Base-by-base conservation (phyloP, 2,329 filamentous ascomycete species). In the Colletotrichum phormii region DNA sequence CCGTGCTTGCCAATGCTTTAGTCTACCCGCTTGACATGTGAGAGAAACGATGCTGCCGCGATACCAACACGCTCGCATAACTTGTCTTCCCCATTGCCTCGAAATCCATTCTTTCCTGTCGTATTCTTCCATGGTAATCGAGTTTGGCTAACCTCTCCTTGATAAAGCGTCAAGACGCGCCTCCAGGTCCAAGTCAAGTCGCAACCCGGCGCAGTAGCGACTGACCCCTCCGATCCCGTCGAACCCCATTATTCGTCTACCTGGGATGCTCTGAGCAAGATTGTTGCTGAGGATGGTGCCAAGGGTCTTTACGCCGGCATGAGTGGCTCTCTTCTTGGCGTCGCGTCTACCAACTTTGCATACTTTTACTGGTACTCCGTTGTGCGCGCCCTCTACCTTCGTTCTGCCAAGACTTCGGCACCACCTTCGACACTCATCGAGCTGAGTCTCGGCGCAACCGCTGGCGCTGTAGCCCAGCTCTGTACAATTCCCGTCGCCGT, bases 291-390 rank as follows among this genome's bases (percentile, higher is more conserved):
- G 65, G 97, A 99, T 77, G 97, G 97, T 37, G 69, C 97, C 9
- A 79, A 86, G 59, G 97, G 97, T 7, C 89, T 99, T 8, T 99
- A 99, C 79, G 91, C 94, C 64, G 97, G 97, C 73, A 95, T 99
- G 81, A 89, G 91, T 73, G 95, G 96, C 63, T 91, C 95, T 5
- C 87, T 99, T 22, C 85, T 98, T 64, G 97, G 97, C 66, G 97
- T 99, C 46, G 96, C 95, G 1, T 98, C 95, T 31, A 98, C 96
- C 64, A 99, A 99, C 83, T 99, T 99, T 81, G 97, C 97, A 78
- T 99, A 99, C 85, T 99, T 99, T 82, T 99, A 99, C 86, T 98
- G 96, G 95, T 98, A 98, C 82, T 96, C 95, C 5, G 85, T 97
- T 33, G 94, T 98, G 37, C 91, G 97, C 75, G 91, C 91, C 18